Percentiles rank a stretch among this genome's conserved stretches.
phyloP scores from a whole-genome alignment of 2,329 filamentous ascomycete genomes.

The Arachnopeziza araneosa region DNA sequence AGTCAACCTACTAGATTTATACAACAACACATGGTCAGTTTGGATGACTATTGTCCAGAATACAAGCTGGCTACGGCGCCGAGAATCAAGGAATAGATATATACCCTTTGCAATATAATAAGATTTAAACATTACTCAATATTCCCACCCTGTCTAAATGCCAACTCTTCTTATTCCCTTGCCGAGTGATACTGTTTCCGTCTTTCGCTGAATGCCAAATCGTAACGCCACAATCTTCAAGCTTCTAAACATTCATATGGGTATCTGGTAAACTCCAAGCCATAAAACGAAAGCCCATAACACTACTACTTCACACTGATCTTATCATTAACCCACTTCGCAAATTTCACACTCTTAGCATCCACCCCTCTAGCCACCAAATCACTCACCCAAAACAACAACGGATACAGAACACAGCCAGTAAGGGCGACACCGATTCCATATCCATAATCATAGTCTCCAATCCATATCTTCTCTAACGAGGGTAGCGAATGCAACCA shows the following conservation, averaged over 20 bases:
- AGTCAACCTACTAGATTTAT: slow-evolving; percentile 23
- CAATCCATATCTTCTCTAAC: neutral
- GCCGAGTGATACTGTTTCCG: neutral
- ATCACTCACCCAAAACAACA: neutral
- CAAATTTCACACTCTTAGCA: neutral
- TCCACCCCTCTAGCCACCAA: neutral
- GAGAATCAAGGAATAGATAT: neutral
- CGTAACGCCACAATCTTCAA: neutral
- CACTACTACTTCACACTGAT: neutral
- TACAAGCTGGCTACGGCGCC: slow-evolving; percentile 17
- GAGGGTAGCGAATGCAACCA: neutral
- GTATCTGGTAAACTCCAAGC: neutral
- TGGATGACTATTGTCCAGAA: slow-evolving; percentile 26
- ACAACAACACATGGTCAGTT: slow-evolving; percentile 5
- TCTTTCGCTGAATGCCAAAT: neutral
- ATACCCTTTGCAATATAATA: neutral
- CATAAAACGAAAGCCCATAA: neutral
- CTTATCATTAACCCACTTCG: slow-evolving; percentile 1
- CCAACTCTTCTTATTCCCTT: neutral
- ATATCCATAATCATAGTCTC: neutral
- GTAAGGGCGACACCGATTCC: neutral
- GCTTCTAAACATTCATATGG: neutral
- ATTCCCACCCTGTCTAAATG: neutral
- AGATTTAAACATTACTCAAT: neutral
- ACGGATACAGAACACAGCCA: neutral